Evolutionary conservation across 768 basidiomycete species (phyloP), one percentile per base, ranked within the genome.

Genomic region (Lactifluus pinguis): DNA sequence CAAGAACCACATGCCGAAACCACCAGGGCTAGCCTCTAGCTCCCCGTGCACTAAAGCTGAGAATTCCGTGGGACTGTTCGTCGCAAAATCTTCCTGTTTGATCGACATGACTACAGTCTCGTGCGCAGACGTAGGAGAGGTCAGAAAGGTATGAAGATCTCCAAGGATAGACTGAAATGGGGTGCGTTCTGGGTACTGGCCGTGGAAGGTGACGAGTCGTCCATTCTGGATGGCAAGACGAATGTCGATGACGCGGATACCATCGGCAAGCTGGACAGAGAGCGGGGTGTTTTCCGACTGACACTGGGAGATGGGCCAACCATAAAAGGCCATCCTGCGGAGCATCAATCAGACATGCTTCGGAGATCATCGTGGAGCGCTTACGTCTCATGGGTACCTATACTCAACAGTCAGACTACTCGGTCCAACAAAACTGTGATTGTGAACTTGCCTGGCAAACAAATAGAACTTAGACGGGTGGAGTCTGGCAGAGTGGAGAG

Each of bases 91-190:
- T 70, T 98, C 94, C 69, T 95, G 89, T 72, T 95, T 95, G 69
- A 98, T 80, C 15, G 86, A 93, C 76, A 95, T 83, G 32, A 97
- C 80, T 39, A 97, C 71, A 0, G 88, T 88, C 71, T 95, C 94
- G 32, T 76, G 77, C 9, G 74, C 76, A 1, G 88, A 81, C 4
- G 67, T 65, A 0, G 83, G 77, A 0, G 80, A 76, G 8, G 79
- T 78, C 42, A 95, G 80, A 72, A 89, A 95, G 4, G 72, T 64
- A 65, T 84, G 76, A 9, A 95, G 69, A 17, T 78, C 77, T 5
- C 71, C 59, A 10, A 95, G 77, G 52, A 95, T 86, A 36, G 77
- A 75, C 55, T 79, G 72, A 71, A 95, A 92, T 0, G 85, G 73
- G 0, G 84, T 79, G 51, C 80, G 76, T 68, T 95, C 80, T 0